Evolutionary conservation across 768 basidiomycete genomes (phyloP), one percentile per base, ranked within the genome.

Genomic region (Suillus clintonianus): DNA sequence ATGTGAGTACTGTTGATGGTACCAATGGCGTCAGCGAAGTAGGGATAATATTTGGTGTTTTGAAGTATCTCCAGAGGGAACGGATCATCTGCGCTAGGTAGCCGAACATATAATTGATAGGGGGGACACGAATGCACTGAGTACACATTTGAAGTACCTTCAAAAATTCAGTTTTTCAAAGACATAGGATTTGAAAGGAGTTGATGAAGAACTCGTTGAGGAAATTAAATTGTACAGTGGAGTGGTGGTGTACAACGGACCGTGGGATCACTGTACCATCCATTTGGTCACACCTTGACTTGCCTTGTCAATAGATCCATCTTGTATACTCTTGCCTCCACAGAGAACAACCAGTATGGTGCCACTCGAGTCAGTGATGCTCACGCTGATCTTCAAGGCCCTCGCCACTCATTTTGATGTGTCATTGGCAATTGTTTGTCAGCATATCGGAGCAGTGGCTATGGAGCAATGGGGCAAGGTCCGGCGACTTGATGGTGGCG

Each of bases 1-100:
- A 37, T 37, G 19, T 67, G 63, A 1, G 39, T 67, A n/a, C 65
- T 57, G 59, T 67, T 60, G 7, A 67, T 51, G 2, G 63, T 59
- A 5, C 68, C 58, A 32, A 69, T 45, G 19, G 48, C 61, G 9
- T 63, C 59, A 1, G 0, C 9, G 27, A 69, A 67, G 15, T 37
- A 51, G 64, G 9, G 8, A 7, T 22, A 10, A 27, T 60, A 62
- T 43, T 13, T 9, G 0, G 0, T 9, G 19, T 37, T 37, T 13
- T 37, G 37, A 13, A 37, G 37, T 17, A 64, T 63, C 30, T 54
- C 50, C 6, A 4, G 7, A 11, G 51, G 37, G 0, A 58, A 13
- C 0, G 45, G 60, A 3, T 43, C 67, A 36, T 14, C 0, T 15
- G 22, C 7, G 45, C 13, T 60, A 7, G 50, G 59, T 5, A 65